Conservation (phyloP, 768 basidiomycete species). For the Megacollybia marginata region DNA sequence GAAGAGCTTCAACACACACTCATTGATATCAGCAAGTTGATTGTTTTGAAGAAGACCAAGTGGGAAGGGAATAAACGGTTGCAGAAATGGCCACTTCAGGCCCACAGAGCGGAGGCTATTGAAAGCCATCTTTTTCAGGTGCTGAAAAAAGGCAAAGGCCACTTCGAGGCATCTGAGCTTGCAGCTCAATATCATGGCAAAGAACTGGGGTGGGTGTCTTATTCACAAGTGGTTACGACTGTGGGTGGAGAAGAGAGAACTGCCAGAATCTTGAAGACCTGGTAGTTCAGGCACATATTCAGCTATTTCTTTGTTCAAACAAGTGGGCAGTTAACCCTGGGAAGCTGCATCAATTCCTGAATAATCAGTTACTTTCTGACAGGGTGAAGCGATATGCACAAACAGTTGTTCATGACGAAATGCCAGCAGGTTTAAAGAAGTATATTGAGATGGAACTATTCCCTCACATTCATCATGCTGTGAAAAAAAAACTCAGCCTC, state of each 20-base stretch:
- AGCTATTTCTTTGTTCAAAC: constrained; percentile 12
- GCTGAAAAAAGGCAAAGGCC: constrained; percentile 8
- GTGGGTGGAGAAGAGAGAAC: constrained; percentile 7
- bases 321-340: constrained; percentile 20
- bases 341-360: constrained; percentile 12
- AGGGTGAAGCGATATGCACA: constrained; percentile 12
- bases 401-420: constrained; percentile 12
- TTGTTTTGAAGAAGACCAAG: background rate
- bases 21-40: background rate
- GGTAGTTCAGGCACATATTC: constrained; percentile 9
- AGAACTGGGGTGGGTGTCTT: constrained; percentile 8
- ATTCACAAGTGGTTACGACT: constrained; percentile 6
- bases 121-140: constrained; percentile 10
- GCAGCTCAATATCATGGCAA: constrained; percentile 16
- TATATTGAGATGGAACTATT: constrained; percentile 19
- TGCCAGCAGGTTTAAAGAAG: constrained; percentile 17
- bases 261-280: constrained; percentile 9
- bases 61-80: constrained; percentile 4
- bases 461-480: constrained; percentile 11
- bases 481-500: constrained; percentile 13
- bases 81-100: no score
- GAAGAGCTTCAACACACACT: background rate
- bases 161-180: constrained; percentile 14
- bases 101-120: constrained; percentile 13
- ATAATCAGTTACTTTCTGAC: constrained; percentile 10